Base-by-base conservation (phyloP, 2,329 filamentous ascomycete species). In the Thelonectria discophora region DNA sequence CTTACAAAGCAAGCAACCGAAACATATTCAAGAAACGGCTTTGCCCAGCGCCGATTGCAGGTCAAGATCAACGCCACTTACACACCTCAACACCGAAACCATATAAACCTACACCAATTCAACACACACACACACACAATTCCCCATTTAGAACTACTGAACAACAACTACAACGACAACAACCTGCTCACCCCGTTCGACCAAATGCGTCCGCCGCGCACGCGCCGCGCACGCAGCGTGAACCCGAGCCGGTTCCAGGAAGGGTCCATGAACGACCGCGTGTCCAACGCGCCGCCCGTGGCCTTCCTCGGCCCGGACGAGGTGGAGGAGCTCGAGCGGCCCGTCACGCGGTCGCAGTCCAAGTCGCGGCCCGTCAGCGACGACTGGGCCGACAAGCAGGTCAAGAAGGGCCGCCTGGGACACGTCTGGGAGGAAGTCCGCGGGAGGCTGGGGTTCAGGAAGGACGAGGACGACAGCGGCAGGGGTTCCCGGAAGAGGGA, bases 191-290 rank as follows among this genome's bases (percentile, higher is more conserved):
- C 34, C 17, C 48, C 21, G 21, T 24, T 50, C 58, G 43, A 17
- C 53, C 51, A 50, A 46, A 77, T 74, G 74, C 72, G 70, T 56
- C 71, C 72, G 11, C 70, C 73, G 37, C 67, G 60, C 59, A 73
- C 63, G 74, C 77, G 61, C 74, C 78, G 62, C 77, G 69, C 69
- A 32, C 65, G 63, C 57, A 75, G 68, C 63, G 76, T 76, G 68
- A 59, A 55, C 18, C 55, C 68, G 40, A 80, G 86, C 79, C 74
- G 87, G 78, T 81, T 96, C 84, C 71, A 89, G 39, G 93, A 97
- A 78, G 93, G 90, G 42, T 94, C 90, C 71, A 94, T 97, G 91
- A 92, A 89, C 72, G 92, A 96, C 76, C 88, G 91, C 66, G 82
- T 86, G 32, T 94, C 90, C 72, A 84, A 87, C 60, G 85, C 83